Percentiles rank a stretch among this genome's conserved stretches.
Evolutionary conservation across 768 basidiomycete species (phyloP).

Genomic region (Kwoniella pini): DNA sequence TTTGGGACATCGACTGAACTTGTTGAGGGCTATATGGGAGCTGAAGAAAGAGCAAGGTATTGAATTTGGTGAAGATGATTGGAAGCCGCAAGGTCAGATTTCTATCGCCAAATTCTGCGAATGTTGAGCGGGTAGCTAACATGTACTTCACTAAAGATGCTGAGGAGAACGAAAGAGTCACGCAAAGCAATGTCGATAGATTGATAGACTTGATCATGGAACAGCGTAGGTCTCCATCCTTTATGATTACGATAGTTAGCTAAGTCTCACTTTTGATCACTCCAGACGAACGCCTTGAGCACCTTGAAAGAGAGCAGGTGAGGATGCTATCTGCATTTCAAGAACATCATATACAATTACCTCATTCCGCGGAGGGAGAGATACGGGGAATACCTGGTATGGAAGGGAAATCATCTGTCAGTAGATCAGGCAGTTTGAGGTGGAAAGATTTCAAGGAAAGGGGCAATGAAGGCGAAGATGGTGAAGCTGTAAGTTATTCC

Average conservation of each 20-base stretch:
- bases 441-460: conserved; percentile 28
- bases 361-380: conserved; percentile 35
- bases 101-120: neutral
- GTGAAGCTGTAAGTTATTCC: conserved; percentile 29
- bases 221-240: conserved; percentile 40
- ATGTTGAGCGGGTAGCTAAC: neutral
- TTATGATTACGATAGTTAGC: neutral
- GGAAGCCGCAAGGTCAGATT: conserved; percentile 44
- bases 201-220: conserved; percentile 45
- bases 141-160: conserved; percentile 17
- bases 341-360: conserved; percentile 31
- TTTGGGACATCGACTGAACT: conserved; percentile 85
- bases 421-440: conserved; percentile 9
- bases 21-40: conserved; percentile 88
- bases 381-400: conserved; percentile 27
- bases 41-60: conserved; percentile 81
- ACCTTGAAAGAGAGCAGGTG: conserved; percentile 46
- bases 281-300: conserved; percentile 49
- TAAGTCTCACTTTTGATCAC: neutral
- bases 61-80: conserved; percentile 47
- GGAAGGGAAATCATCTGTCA: conserved; percentile 3
- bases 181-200: conserved; percentile 22
- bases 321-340: conserved; percentile 33
- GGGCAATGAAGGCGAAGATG: conserved; percentile 30
- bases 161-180: conserved; percentile 13